phyloP scores from a whole-genome alignment of 495 filamentous ascomycete species.

The Parachaetomium inaequale region DNA sequence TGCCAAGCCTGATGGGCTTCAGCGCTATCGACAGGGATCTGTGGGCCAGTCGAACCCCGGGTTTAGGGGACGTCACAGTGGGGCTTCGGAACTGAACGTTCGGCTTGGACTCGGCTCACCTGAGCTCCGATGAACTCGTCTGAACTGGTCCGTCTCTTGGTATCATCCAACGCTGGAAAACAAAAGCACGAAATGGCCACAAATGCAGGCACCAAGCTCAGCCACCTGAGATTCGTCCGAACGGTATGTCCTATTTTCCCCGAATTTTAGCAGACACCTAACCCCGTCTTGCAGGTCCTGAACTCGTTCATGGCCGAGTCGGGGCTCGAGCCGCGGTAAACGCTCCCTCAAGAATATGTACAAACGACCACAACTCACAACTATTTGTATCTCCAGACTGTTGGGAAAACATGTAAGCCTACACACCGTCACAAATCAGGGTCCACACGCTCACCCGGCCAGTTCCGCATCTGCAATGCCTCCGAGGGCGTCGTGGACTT shows the following conservation, averaged over 20 bases:
- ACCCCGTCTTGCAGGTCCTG: constrained; percentile 54
- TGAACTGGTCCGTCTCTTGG: too few relatives aligned
- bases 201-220: constrained; percentile 34
- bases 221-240: constrained; percentile 39
- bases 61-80: constrained; percentile 21
- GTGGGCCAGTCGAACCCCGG: neutral
- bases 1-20: neutral
- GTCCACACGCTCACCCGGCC: neutral
- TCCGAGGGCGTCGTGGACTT: constrained; percentile 78
- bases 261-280: neutral
- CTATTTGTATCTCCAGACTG: constrained; percentile 28
- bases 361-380: constrained; percentile 8
- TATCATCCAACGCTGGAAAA: too few relatives aligned
- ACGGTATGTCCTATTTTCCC: constrained; percentile 29
- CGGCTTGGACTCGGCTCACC: neutral
- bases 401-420: constrained; percentile 42
- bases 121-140: neutral
- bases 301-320: constrained; percentile 80
- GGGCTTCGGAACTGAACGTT: neutral
- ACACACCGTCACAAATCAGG: too few relatives aligned
- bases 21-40: neutral
- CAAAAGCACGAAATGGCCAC: neutral
- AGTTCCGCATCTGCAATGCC: constrained; percentile 77
- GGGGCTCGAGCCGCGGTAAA: constrained; percentile 80
- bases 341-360: too few relatives aligned